Evolutionary conservation across 176 grass and related monocot species (phyloP), one percentile per base, ranked within the genome.

Genomic region (Carex kokanica): DNA sequence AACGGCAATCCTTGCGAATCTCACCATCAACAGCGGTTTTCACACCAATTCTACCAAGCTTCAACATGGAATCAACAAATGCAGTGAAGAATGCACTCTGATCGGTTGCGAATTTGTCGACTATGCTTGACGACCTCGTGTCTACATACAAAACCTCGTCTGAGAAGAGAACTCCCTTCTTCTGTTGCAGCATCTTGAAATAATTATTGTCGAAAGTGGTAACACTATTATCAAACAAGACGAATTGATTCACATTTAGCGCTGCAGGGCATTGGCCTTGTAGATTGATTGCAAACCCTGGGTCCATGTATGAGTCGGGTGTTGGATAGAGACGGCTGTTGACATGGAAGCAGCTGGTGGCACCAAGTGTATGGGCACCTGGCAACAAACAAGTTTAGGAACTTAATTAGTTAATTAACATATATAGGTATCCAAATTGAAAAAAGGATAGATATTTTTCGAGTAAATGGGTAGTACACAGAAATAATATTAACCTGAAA

Each of bases 321-420:
- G 47, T 57, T 2, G 32, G 32, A 60, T 97, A 94, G 29, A 97
- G 82, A 73, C 94, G 90, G 18, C 3, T 61, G 1, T 78, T 7
- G 90, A 97, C 87, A 75, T 81, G 71, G 82, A 65, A 84, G 74
- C 92, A 97, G 58, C 93, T 92, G 2, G 91, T 85, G 79, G 93
- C 86, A 25, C 94, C 94, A 15, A 94, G 88, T 25, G 90, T 94
- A 82, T 94, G 94, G 13, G 86, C 94, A 6, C 89, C 91, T 86
- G 56, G 34, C 21, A 23, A 59, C 6, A 49, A 43, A 17, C 3
- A 57, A 15, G 2, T 71, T 81, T 4, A 18, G 20, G 15, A 64
- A 41, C 5, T 63, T 81, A 52, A 43, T 80, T 63, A 40, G 24
- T 43, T 16, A 21, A 7, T 38, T 38, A 38, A 38, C 32, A 13